phyloP scores from a whole-genome alignment of 2,329 filamentous ascomycete genomes.

The Fusarium praegraminearum region DNA sequence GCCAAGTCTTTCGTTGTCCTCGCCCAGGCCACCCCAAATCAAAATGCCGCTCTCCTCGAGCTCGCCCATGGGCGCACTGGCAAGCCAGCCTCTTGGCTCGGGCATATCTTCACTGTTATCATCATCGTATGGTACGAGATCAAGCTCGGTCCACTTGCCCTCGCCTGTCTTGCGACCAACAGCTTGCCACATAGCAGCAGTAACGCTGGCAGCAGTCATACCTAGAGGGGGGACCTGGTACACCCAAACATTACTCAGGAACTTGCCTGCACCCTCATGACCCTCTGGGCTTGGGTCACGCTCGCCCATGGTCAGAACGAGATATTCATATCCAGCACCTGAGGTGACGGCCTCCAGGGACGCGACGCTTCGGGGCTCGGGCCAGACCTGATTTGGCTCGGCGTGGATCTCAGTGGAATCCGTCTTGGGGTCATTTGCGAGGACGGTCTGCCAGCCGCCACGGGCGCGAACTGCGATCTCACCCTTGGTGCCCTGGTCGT shows the following conservation, averaged over 20 bases:
- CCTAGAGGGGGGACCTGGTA: conserved; percentile 70
- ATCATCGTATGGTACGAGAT: conserved; percentile 62
- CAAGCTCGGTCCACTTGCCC: conserved; percentile 68
- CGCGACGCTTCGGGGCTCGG: conserved; percentile 65
- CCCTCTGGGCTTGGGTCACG: conserved; percentile 61
- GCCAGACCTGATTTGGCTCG: conserved; percentile 58
- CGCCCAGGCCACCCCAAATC: conserved; percentile 70
- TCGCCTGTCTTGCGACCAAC: conserved; percentile 67
- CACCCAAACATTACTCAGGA: conserved; percentile 72
- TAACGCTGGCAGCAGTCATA: conserved; percentile 67
- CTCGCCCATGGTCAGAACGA: conserved; percentile 73
- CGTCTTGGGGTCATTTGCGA: conserved; percentile 53
- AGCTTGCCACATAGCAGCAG: conserved; percentile 66
- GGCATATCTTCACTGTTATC: conserved; percentile 64
- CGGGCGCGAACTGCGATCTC: conserved; percentile 65
- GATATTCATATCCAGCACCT: conserved; percentile 71
- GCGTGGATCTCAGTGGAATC: conserved; percentile 53
- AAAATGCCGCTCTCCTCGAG: conserved; percentile 70
- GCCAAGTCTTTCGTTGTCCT: conserved; percentile 63
- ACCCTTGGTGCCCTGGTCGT: conserved; percentile 61
- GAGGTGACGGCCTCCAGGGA: conserved; percentile 67
- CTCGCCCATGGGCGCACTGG: conserved; percentile 67
- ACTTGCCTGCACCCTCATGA: conserved; percentile 64
- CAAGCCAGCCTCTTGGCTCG: conserved; percentile 67
- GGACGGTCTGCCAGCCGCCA: conserved; percentile 67